Conservation (phyloP, 345 rosid species). For the Camelina laxa region DNA sequence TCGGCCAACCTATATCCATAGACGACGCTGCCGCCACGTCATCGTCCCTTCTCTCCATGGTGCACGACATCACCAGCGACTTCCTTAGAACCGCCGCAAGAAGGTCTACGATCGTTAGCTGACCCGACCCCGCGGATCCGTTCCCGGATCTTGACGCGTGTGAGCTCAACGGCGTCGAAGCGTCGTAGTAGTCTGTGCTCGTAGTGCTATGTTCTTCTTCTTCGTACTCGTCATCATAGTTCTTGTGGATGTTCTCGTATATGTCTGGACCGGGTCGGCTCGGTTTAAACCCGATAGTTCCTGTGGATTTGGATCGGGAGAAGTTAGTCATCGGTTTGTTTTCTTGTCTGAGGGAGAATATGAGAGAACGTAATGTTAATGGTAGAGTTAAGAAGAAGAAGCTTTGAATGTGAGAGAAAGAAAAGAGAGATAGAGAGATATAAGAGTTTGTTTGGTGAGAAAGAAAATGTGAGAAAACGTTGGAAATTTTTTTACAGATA, state of each 20-base stretch:
- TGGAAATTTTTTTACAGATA: conserved; percentile 30
- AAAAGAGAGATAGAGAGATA: conserved; percentile 36
- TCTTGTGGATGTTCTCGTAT: conserved; percentile 33
- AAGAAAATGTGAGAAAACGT: conserved; percentile 17
- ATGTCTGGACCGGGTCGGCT: conserved; percentile 33
- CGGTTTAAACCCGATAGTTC: conserved; percentile 47
- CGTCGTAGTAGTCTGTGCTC: conserved; percentile 32
- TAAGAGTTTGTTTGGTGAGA: conserved; percentile 34
- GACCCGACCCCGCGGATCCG: conserved; percentile 48
- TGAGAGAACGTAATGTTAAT: conserved; percentile 28
- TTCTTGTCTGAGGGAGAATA: background rate
- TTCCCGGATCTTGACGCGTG: conserved; percentile 51
- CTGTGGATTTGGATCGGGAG: conserved; percentile 79
- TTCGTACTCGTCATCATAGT: conserved; percentile 42
- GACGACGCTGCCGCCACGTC: conserved; percentile 51
- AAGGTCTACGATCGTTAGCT: conserved; percentile 60
- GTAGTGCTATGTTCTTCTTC: conserved; percentile 43
- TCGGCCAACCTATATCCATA: conserved; percentile 83
- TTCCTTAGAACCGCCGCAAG: conserved; percentile 76
- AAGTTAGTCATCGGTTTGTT: conserved; percentile 60
- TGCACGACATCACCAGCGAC: conserved; percentile 79
- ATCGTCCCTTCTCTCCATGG: conserved; percentile 60
- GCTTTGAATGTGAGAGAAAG: conserved; percentile 27
- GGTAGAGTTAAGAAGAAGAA: conserved; percentile 14
- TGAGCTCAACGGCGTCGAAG: conserved; percentile 60